A percentile compares a stretch with the other conserved stretches of the same genome.
phyloP scores from a whole-genome alignment of 2,329 filamentous ascomycete species.

The Pestalotiopsis sp. region DNA sequence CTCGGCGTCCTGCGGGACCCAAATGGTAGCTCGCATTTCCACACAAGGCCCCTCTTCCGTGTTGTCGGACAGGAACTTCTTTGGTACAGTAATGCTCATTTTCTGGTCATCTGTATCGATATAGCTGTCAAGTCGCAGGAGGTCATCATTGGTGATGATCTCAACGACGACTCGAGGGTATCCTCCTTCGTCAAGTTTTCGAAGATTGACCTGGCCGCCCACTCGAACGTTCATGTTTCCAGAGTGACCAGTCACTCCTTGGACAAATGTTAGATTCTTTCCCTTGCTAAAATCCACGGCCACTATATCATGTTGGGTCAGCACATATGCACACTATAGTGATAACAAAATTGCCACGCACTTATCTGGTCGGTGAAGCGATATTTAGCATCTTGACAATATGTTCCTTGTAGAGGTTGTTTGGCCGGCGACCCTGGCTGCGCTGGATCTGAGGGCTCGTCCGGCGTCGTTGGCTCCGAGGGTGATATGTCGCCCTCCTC shows the following conservation, averaged over 20 bases:
- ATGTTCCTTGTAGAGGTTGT: conserved; percentile 23
- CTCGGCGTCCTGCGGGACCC: conserved; percentile 43
- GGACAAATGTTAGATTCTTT: conserved; percentile 42
- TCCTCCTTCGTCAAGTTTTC: conserved; percentile 35
- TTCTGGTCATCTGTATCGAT: conserved; percentile 39
- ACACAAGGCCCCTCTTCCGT: conserved; percentile 44
- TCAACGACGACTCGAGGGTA: conserved; percentile 46
- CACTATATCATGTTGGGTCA: conserved; percentile 17
- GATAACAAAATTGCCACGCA: neutral
- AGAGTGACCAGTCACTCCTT: conserved; percentile 35
- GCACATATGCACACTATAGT: neutral
- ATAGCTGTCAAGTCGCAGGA: conserved; percentile 36
- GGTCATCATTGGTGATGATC: conserved; percentile 46
- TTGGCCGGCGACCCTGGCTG: conserved; percentile 13
- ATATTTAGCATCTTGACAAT: conserved; percentile 28
- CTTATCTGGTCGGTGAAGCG: conserved; percentile 30
- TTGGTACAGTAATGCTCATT: conserved; percentile 44
- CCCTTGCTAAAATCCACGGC: conserved; percentile 37
- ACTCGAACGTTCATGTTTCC: conserved; percentile 38
- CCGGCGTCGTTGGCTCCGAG: conserved; percentile 3
- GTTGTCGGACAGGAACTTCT: conserved; percentile 30
- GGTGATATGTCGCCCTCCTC: conserved; percentile 4
- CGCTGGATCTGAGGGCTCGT: neutral
- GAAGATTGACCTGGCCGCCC: conserved; percentile 49
- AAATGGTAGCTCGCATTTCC: conserved; percentile 49